Base-by-base conservation (phyloP, 139 green algal genomes). In the Medakamo hakoo region DNA sequence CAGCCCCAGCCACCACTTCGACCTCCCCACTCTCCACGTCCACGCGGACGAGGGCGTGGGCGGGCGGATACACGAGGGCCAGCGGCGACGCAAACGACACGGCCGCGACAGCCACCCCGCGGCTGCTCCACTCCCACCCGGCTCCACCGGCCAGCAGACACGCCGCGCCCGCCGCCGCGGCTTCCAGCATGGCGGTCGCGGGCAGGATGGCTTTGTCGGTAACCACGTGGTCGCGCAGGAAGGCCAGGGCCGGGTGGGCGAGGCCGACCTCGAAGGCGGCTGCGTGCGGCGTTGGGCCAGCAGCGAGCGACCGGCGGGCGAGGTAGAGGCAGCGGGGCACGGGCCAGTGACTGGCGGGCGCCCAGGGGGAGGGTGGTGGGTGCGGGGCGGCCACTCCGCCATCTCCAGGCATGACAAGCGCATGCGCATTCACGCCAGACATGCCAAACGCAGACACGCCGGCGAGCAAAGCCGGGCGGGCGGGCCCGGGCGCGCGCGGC, bases 211-310 rank as follows among this genome's bases (percentile, higher is more conserved):
- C 60, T 3, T 68, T 63, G 4, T 75, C 68, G 14, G 58, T 31
- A 26, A 90, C 78, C 18, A 75, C 58, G 64, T 95, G 87, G 29
- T 95, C 75, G 55, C 68, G 68, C n/a, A 95, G 56, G 64, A 75
- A 92, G 2, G 71, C 67, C 2, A 79, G 30, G 4, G 56, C 25
- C 3, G 80, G 71, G 1, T 73, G 63, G 0, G 28, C 20, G 20
- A 84, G 58, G 22, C 57, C 32, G 0, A 67, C 55, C 24, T 77
- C 40, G 31, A 88, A 77, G 0, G 30, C 49, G 20, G 62, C 60
- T 9, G 40, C 40, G 9, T 9, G 9, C 40, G 40, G 9, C 40
- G 40, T 16, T 16, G 40, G 9, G 40, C 40, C 9, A 52, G 9
- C 40, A 16, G 9, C 40, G 40, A 9, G 40, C 40, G 40, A 9